These are phyloP conservation scores for Ramaria sp. DNA, from an alignment of 768 basidiomycete species.

Conservation along the genomic window DNA sequence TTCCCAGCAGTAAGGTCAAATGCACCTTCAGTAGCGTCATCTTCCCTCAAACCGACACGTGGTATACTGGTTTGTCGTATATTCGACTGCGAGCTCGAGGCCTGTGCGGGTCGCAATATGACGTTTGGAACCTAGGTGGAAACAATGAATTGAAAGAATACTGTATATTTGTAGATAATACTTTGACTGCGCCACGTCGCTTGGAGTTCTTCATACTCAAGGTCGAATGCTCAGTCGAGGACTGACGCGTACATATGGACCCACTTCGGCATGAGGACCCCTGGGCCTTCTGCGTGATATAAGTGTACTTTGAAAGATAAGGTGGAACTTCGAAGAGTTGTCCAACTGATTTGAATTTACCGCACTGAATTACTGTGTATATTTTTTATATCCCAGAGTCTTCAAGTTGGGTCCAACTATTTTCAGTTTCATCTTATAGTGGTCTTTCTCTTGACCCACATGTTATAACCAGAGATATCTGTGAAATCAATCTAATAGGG, in stretches of 20 bases:
- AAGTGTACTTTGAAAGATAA: too few relatives aligned
- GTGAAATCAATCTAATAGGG: too few relatives aligned
- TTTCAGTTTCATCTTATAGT: too few relatives aligned
- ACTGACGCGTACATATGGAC: conserved; percentile 6
- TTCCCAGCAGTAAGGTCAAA: conserved; percentile 23
- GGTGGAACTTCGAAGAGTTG: too few relatives aligned
- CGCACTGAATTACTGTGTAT: too few relatives aligned
- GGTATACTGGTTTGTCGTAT: not conserved
- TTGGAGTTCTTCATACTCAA: conserved; percentile 5
- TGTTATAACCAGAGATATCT: too few relatives aligned
- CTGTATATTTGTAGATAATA: not conserved
- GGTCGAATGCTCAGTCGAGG: not conserved
- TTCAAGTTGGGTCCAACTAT: too few relatives aligned
- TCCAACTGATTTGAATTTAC: too few relatives aligned
- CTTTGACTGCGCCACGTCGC: conserved; percentile 5
- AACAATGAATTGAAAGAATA: not conserved
- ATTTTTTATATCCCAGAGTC: too few relatives aligned
- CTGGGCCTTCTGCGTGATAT: too few relatives aligned
- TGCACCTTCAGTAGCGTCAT: not conserved
- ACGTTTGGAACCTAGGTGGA: conserved; percentile 63
- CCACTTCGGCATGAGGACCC: not conserved
- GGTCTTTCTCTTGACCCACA: too few relatives aligned
- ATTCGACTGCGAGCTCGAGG: not conserved
- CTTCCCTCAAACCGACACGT: not conserved
- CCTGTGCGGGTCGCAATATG: conserved; percentile 57